Evolutionary conservation across 179 eudicot species (phyloP), one percentile per base, ranked within the genome.

Genomic region (Beta macrorhiza): DNA sequence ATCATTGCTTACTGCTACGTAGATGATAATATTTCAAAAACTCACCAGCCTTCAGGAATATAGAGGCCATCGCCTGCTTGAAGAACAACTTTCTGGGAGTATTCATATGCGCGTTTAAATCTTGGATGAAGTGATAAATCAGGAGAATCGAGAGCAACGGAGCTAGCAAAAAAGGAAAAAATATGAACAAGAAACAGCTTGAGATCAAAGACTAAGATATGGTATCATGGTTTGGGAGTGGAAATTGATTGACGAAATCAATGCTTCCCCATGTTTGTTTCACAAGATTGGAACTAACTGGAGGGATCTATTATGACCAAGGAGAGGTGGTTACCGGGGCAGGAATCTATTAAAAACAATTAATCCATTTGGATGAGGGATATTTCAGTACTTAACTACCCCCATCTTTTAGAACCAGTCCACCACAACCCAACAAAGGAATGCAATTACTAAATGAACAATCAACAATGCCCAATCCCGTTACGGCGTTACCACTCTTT

Each of bases 21-120:
- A 22, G 65, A 17, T n/a, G 51, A 78, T 55, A 76, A 56, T 2
- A 75, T 65, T 45, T 62, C 11, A 44, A 64, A 51, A 63, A 63
- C 78, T 68, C 86, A 95, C 99, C 99, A 95, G 90, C 99, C 98
- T 88, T 95, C 98, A 51, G 99, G 99, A 78, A 95, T 92, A 84
- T 93, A 90, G 49, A 95, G 91, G 17, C 92, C 93, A 87, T 95
- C 98, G 55, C 99, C 99, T 57, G 93, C 97, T 83, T 85, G 89
- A 81, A 95, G 97, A 82, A 83, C 72, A 75, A 89, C 88, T 86
- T 88, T 91, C 82, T 92, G 98, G 55, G 97, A 93, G 81, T 71
- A 81, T 53, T 89, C 89, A 76, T 29, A 70, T 5, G 86, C 86
- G 67, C 25, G 80, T 82, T 84, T 79, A 72, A 92, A 91, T 88